Conservation (phyloP, 805 yeast genomes). For the Martiniozyma abietophila region DNA sequence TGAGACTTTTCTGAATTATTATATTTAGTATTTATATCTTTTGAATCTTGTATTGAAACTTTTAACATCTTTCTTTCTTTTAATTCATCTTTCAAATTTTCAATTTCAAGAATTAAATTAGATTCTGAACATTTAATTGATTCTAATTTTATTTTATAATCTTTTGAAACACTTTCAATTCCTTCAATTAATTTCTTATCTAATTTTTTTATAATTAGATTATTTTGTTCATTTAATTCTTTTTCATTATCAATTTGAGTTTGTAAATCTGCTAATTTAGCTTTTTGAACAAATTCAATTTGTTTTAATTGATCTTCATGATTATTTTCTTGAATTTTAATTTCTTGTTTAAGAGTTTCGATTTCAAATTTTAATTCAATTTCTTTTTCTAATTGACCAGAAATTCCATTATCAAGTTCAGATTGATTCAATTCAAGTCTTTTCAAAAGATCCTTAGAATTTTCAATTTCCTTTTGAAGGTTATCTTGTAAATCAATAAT, state of each 20-base stretch:
- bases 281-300: background rate
- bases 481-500: no score
- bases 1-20: no score
- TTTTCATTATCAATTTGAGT: background rate
- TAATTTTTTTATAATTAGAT: background rate
- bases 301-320: background rate
- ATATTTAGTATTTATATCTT: no score
- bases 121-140: background rate
- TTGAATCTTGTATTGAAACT: no score
- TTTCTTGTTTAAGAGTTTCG: background rate
- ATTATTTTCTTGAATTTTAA: background rate
- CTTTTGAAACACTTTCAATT: background rate
- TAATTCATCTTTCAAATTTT: background rate
- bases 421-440: no score
- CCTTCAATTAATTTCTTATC: background rate
- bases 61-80: no score
- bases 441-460: no score
- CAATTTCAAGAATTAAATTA: background rate
- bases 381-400: no score
- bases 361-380: constrained; percentile 4
- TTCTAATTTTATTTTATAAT: background rate
- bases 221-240: background rate
- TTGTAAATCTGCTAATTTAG: background rate
- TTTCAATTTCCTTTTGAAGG: no score
- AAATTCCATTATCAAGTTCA: no score